Evolutionary conservation across 1,284 basidiomycete genomes (phyloP).

Genomic region (Sanghuangporus sanghuang): DNA sequence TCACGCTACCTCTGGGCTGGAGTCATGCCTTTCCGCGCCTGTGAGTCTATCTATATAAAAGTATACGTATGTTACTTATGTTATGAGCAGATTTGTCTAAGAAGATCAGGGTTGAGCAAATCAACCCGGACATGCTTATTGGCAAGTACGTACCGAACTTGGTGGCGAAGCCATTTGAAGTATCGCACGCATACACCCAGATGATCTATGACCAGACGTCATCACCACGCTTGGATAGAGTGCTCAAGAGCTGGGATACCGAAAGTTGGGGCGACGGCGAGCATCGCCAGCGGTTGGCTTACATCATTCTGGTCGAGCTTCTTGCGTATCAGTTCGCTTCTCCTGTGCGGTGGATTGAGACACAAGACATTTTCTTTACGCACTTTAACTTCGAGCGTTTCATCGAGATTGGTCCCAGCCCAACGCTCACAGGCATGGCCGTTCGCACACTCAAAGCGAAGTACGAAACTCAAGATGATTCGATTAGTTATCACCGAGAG

Average conservation of each 20-base stretch:
- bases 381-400: slow-evolving; percentile 90
- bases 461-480: slow-evolving; percentile 89
- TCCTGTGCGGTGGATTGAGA: slow-evolving; percentile 98
- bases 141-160: slow-evolving; percentile 98
- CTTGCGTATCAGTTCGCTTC: slow-evolving; percentile 96
- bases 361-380: slow-evolving; percentile 91
- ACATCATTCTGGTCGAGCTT: slow-evolving; percentile 93
- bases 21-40: slow-evolving; percentile 94
- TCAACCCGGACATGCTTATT: slow-evolving; percentile 89
- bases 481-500: slow-evolving; percentile 71
- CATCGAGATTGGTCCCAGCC: slow-evolving; percentile 94
- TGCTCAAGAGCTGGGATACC: slow-evolving; percentile 90
- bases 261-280: slow-evolving; percentile 82
- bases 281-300: slow-evolving; percentile 89
- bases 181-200: slow-evolving; percentile 88
- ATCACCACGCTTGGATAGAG: slow-evolving; percentile 89
- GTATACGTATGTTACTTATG: slow-evolving; percentile 14
- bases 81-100: slow-evolving; percentile 79
- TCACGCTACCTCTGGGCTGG: slow-evolving; percentile 98
- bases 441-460: slow-evolving; percentile 92
- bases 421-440: slow-evolving; percentile 96
- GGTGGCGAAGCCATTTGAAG: slow-evolving; percentile 91
- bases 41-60: slow-evolving; percentile 42
- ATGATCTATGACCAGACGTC: slow-evolving; percentile 94
- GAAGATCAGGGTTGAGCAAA: slow-evolving; percentile 89